Conservation (phyloP, 2,329 filamentous ascomycete genomes). For the Fusarium sp. region DNA sequence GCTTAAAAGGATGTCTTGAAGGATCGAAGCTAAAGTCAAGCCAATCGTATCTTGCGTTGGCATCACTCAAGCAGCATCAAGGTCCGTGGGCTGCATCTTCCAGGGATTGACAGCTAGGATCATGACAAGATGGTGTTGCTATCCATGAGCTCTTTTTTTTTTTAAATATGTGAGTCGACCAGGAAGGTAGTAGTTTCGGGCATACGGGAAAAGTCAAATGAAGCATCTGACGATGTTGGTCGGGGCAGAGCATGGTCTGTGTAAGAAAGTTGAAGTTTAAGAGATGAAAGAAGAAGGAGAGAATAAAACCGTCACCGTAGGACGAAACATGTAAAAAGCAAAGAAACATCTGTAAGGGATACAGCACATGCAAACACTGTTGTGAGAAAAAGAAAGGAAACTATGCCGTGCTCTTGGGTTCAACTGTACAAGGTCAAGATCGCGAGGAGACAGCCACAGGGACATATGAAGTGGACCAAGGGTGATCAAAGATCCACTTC, state of each 20-base stretch:
- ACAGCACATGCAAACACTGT: background rate
- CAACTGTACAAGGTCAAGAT: conserved; percentile 20
- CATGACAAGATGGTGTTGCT: conserved; percentile 6
- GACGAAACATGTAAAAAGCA: conserved; percentile 15
- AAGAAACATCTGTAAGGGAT: background rate
- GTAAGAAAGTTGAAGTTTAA: background rate
- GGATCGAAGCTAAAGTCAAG: conserved; percentile 8
- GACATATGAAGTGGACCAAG: background rate
- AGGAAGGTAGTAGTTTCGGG: conserved; percentile 20
- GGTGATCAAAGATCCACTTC: conserved; percentile 29
- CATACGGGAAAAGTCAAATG: conserved; percentile 5
- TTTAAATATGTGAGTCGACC: conserved; percentile 1
- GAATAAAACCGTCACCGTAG: background rate
- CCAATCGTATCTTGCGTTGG: conserved; percentile 18
- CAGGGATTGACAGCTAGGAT: conserved; percentile 22
- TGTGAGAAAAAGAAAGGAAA: conserved; percentile 7
- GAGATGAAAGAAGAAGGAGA: background rate
- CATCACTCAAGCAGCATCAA: background rate
- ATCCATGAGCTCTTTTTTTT: background rate
- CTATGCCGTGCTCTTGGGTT: conserved; percentile 11
- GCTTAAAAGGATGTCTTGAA: background rate
- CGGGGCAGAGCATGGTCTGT: background rate
- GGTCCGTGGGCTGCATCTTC: conserved; percentile 9
- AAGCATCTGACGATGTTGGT: conserved; percentile 7
- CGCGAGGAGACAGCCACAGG: background rate